Percentiles rank a stretch among this genome's conserved stretches.
Conservation (phyloP, 306 rosid genomes). For the Prunus dulcis region DNA sequence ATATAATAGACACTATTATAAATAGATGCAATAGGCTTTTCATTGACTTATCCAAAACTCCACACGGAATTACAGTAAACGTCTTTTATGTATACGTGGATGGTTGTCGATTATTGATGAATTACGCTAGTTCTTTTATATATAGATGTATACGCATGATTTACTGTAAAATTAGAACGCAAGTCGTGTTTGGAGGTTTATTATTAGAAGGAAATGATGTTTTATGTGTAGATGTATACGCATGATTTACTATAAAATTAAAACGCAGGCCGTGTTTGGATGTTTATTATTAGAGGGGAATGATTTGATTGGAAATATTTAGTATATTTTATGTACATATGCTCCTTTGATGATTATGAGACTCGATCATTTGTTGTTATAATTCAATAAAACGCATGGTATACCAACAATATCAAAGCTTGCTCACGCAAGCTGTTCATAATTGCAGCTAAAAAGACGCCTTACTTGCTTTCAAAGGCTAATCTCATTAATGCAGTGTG, state of each 20-base stretch:
- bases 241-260: background rate
- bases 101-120: no score
- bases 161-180: background rate
- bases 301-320: background rate
- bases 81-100: no score
- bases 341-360: background rate
- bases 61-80: background rate
- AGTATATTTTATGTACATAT: background rate
- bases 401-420: background rate
- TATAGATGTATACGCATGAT: background rate
- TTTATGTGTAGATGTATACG: background rate
- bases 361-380: background rate
- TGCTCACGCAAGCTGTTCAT: constrained; percentile 3
- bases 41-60: background rate
- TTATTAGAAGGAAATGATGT: background rate
- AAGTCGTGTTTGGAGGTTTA: background rate
- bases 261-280: background rate
- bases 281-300: background rate
- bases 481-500: background rate
- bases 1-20: background rate
- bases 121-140: no score
- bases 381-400: background rate
- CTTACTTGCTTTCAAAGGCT: constrained; percentile 20
- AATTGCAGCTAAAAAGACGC: constrained; percentile 10
- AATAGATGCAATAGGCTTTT: background rate